Evolutionary conservation across 768 basidiomycete genomes (phyloP).

Genomic region (Artomyces pyxidatus): DNA sequence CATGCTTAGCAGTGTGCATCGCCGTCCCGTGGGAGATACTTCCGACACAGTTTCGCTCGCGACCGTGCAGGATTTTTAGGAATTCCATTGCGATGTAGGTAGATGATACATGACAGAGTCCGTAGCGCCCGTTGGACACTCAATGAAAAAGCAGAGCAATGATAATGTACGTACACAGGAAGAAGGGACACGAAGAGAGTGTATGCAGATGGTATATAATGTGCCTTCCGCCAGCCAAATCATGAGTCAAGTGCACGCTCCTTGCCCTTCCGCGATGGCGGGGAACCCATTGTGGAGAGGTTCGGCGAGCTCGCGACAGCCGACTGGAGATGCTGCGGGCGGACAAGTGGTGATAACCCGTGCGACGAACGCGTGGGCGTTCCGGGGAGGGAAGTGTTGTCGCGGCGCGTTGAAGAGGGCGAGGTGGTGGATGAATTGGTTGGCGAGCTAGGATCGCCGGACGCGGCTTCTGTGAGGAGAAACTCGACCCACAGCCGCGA

Average conservation of each 20-base stretch:
- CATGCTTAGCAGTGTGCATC: too few relatives aligned
- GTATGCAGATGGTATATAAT: too few relatives aligned
- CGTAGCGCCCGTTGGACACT: too few relatives aligned
- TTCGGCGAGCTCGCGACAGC: constrained; percentile 35
- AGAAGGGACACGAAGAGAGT: too few relatives aligned
- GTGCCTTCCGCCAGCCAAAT: not conserved
- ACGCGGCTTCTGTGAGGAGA: constrained; percentile 82
- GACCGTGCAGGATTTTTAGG: too few relatives aligned
- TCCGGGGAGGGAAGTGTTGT: constrained; percentile 5
- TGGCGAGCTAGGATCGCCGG: constrained; percentile 27
- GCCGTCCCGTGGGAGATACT: too few relatives aligned
- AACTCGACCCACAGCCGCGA: constrained; percentile 98
- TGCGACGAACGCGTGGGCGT: constrained; percentile 6
- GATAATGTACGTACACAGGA: too few relatives aligned
- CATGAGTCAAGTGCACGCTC: constrained; percentile 27
- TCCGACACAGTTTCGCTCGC: too few relatives aligned
- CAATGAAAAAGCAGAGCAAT: too few relatives aligned
- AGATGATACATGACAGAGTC: too few relatives aligned
- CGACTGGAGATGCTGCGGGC: constrained; percentile 31
- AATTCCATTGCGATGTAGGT: too few relatives aligned
- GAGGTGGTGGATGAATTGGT: constrained; percentile 11
- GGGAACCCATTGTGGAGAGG: constrained; percentile 25
- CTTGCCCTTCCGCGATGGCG: constrained; percentile 40
- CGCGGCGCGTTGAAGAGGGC: constrained; percentile 17
- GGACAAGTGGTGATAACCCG: constrained; percentile 22